Base-by-base conservation (phyloP, 108 stramenopile genomes). In the Discostella pseudostelligera region DNA sequence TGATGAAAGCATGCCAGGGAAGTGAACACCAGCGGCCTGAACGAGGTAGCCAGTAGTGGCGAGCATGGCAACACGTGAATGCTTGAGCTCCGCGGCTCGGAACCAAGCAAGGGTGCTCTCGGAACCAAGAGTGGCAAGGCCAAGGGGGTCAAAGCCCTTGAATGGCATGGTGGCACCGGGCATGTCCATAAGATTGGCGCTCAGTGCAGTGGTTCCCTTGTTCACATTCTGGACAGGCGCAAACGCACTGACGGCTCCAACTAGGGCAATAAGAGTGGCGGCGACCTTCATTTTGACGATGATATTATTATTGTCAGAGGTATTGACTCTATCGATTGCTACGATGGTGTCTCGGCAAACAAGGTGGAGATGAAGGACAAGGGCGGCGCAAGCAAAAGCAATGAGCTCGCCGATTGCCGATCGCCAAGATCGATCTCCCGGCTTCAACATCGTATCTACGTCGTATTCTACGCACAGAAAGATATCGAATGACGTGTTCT, bases 61-160 rank as follows among this genome's bases (percentile, higher is more conserved):
- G 46, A 90, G 81, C 92, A 90, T 90, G 66, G 89, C 85, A 55
- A 89, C 80, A 81, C 92, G 92, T 1, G 84, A 81, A 79, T 93
- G 87, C 80, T 93, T 93, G 39, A 93, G 84, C 79, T 93, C 92
- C 37, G 88, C 85, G 49, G 87, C 87, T 70, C 90, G 90, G 88
- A 87, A 92, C 84, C 84, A 87, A 57, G 83, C 84, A 69, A 89
- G 79, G 48, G 85, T 87, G 50, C 67, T 75, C 2, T 82, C 74
- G n/a, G 66, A 68, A 47, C 81, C 81, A 11, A 82, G 70, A 32
- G 72, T 62, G 22, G 80, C 67, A 57, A 83, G 72, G 16, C 77
- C 79, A 22, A 81, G 59, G 32, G 84, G 84, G 64, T 85, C 84
- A 56, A 72, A 85, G 16, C 48, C 65, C 56, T 76, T 62, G 48